Base-by-base conservation (phyloP, 176 grass and related monocot genomes). In the Cocos nucifera region DNA sequence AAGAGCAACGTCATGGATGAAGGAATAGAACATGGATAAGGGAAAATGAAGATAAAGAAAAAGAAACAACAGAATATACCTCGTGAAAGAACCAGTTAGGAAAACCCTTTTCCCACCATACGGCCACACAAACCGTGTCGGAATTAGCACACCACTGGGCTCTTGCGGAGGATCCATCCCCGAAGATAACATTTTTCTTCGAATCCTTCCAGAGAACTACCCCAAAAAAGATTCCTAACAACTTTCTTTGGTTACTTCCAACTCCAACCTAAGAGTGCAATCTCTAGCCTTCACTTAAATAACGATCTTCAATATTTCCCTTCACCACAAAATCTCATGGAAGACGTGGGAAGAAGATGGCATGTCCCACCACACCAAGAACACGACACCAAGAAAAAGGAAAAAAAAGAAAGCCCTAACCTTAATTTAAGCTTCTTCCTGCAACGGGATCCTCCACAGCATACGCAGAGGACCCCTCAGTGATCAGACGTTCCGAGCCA, bases 41-140 rank as follows among this genome's bases (percentile, higher is more conserved):
- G 0, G 35, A 44, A 44, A 44, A 44, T 12, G 6, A 12, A 14
- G 20, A 52, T 4, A 56, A 20, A 56, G 50, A 54, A 30, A 65
- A 25, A 0, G 9, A 23, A 50, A 55, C 1, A 6, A 57, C 16
- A 17, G 1, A 55, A 96, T 14, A 44, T 44, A 44, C 94, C 85
- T 86, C 10, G 79, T 89, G 19, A 99, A 99, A 56, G 88, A 79
- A 70, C 94, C 94, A 3, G 85, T 76, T 6, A 99, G 19, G 67
- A 86, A 93, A 62, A 99, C 94, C 44, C 85, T 78, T 75, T 59
- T 99, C 19, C 94, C 94, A 51, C 94, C 94, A 48, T 99, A 88
- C 15, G 88, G 82, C 94, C 94, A 99, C 0, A 89, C 77, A 57
- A 99, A 93, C 50, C 84, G 76, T 24, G 85, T 65, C 1, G 79